Percentiles rank a stretch among this genome's conserved stretches.
phyloP scores from a whole-genome alignment of 768 basidiomycete genomes.

The Naganishia vishniacii region DNA sequence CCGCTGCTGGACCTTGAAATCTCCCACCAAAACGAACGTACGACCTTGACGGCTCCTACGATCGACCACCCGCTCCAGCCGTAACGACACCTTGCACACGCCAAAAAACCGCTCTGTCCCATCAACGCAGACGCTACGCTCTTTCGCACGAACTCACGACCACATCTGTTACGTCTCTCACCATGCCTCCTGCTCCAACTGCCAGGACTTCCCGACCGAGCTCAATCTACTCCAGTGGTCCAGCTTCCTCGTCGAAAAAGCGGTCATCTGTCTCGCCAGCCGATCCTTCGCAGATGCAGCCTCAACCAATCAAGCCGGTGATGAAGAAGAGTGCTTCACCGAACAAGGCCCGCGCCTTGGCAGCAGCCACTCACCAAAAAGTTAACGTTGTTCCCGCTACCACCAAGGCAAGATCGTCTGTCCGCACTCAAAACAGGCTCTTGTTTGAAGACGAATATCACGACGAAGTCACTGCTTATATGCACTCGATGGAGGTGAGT shows the following conservation, averaged over 20 bases:
- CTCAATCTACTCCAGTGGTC: slow-evolving; percentile 26
- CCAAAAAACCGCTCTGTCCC: not conserved
- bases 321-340: slow-evolving; percentile 8
- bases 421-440: slow-evolving; percentile 50
- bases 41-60: slow-evolving; percentile 18
- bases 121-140: slow-evolving; percentile 12
- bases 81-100: slow-evolving; percentile 8
- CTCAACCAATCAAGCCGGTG: not conserved
- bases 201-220: slow-evolving; percentile 33
- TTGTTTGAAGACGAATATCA: slow-evolving; percentile 91
- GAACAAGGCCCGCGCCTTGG: slow-evolving; percentile 1
- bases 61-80: not conserved
- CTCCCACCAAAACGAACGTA: slow-evolving; percentile 16
- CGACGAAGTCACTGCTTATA: slow-evolving; percentile 85
- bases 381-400: not conserved
- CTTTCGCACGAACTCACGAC: slow-evolving; percentile 8
- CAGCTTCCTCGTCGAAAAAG: slow-evolving; percentile 23
- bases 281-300: slow-evolving; percentile 22
- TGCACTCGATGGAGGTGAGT: slow-evolving; percentile 98
- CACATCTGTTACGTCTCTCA: slow-evolving; percentile 14
- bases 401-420: not conserved
- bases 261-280: slow-evolving; percentile 29
- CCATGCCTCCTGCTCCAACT: slow-evolving; percentile 38
- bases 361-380: slow-evolving; percentile 8
- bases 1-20: not conserved